Evolutionary conservation across 805 yeast species (phyloP).

Genomic region (Cyberlindnera euphorbiae): DNA sequence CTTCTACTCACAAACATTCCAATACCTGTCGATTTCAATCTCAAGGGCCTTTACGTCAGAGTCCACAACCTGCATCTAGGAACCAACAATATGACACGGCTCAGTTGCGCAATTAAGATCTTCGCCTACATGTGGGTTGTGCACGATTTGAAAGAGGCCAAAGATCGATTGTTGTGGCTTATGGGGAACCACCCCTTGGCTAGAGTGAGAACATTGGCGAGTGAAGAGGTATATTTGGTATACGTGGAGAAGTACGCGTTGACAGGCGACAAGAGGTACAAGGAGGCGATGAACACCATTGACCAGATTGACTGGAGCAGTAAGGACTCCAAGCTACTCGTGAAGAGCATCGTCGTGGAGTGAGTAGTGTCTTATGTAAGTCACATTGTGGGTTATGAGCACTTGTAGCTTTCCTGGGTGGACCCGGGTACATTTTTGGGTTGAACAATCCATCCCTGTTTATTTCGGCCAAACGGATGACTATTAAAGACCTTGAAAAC

Average conservation of each 20-base stretch:
- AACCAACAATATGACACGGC: conserved; percentile 35
- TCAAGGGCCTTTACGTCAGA: conserved; percentile 38
- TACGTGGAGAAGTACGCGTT: conserved; percentile 29
- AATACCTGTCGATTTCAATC: conserved; percentile 21
- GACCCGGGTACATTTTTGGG: no score
- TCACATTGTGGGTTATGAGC: no score
- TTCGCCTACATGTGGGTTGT: conserved; percentile 36
- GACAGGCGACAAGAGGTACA: conserved; percentile 29
- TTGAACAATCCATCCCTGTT: no score
- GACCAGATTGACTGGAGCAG: conserved; percentile 18
- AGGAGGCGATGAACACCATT: conserved; percentile 11
- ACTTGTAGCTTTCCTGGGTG: conserved; percentile 6
- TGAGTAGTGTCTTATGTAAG: no score
- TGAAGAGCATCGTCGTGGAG: conserved; percentile 2
- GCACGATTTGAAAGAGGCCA: conserved; percentile 16
- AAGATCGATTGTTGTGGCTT: conserved; percentile 24
- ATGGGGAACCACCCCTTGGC: conserved; percentile 30
- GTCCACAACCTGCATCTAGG: conserved; percentile 54
- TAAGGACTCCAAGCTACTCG: conserved; percentile 3
- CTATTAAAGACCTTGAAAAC: no score
- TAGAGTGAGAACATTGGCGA: conserved; percentile 33
- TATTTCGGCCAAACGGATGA: no score
- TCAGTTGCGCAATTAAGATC: conserved; percentile 37
- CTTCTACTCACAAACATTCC: conserved; percentile 18
- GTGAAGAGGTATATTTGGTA: conserved; percentile 39